Evolutionary conservation across 768 basidiomycete species (phyloP).

Genomic region (Kwoniella europaea): DNA sequence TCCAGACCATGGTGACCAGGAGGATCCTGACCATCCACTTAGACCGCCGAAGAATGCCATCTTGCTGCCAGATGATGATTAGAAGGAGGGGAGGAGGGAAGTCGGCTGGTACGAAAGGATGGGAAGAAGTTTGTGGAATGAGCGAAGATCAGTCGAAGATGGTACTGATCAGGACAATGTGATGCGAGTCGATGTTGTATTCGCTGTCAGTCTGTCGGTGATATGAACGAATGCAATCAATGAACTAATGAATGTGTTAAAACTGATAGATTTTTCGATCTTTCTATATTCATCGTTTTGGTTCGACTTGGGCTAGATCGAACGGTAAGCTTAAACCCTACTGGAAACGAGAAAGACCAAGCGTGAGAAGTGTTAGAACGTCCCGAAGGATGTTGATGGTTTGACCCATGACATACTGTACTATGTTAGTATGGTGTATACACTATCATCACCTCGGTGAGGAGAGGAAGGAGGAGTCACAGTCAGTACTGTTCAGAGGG

Average conservation of each 20-base stretch:
- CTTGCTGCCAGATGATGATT: background rate
- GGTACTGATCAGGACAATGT: too few relatives aligned
- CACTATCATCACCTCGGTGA: background rate
- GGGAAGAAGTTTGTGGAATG: background rate
- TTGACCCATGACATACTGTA: too few relatives aligned
- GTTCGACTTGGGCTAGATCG: background rate
- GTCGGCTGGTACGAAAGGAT: background rate
- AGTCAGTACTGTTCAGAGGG: background rate
- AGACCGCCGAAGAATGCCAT: conserved; percentile 17
- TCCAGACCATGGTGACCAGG: conserved; percentile 10
- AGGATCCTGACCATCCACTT: conserved; percentile 14
- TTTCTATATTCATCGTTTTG: background rate
- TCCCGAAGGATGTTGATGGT: background rate
- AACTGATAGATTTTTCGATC: too few relatives aligned
- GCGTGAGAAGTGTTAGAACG: background rate
- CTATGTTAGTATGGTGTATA: background rate
- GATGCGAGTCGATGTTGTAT: too few relatives aligned
- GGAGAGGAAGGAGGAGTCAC: background rate
- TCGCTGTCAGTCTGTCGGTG: too few relatives aligned
- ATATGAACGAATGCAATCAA: too few relatives aligned
- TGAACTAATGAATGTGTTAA: too few relatives aligned
- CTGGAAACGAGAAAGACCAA: background rate
- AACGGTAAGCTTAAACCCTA: too few relatives aligned
- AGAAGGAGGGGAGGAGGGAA: background rate
- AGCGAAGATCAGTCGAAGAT: background rate